These are phyloP conservation scores for Coccomyxa sp. DNA, from an alignment of 139 green algal genomes.

Conservation along the genomic window DNA sequence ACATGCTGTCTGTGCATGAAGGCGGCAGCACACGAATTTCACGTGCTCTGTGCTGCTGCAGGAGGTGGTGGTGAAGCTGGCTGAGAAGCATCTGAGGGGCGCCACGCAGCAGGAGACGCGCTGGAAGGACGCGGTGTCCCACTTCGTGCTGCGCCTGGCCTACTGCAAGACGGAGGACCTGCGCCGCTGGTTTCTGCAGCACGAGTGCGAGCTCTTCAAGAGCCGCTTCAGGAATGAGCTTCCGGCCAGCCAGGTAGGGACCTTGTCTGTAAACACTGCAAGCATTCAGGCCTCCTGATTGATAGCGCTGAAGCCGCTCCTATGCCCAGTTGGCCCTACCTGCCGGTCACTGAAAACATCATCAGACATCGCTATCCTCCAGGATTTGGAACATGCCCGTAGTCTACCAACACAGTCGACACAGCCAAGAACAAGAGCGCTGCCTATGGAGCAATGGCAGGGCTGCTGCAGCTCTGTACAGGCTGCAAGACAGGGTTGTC, in stretches of 20 bases:
- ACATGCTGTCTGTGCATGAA: no score
- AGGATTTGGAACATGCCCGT: neutral
- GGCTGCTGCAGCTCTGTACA: neutral
- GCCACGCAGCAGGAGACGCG: neutral
- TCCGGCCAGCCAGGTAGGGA: conserved; percentile 21
- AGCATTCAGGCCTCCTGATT: neutral
- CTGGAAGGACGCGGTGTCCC: conserved; percentile 43
- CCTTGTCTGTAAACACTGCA: neutral
- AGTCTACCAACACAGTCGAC: neutral
- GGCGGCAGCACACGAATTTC: neutral
- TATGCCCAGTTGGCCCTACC: neutral
- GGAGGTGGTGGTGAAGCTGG: conserved; percentile 13
- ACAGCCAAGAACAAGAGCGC: neutral
- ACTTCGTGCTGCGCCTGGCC: conserved; percentile 91
- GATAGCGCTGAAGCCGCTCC: neutral
- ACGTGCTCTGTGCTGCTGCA: neutral
- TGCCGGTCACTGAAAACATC: neutral
- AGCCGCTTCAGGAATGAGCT: conserved; percentile 32
- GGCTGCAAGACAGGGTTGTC: neutral
- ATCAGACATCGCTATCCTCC: neutral
- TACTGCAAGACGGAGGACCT: conserved; percentile 90
- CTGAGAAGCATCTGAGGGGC: conserved; percentile 42
- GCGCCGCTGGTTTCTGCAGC: conserved; percentile 81
- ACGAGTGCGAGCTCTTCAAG: conserved; percentile 81
- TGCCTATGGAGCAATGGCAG: neutral